Evolutionary conservation across 108 stramenopile species (phyloP).

Genomic region (Heterococcus sp.): DNA sequence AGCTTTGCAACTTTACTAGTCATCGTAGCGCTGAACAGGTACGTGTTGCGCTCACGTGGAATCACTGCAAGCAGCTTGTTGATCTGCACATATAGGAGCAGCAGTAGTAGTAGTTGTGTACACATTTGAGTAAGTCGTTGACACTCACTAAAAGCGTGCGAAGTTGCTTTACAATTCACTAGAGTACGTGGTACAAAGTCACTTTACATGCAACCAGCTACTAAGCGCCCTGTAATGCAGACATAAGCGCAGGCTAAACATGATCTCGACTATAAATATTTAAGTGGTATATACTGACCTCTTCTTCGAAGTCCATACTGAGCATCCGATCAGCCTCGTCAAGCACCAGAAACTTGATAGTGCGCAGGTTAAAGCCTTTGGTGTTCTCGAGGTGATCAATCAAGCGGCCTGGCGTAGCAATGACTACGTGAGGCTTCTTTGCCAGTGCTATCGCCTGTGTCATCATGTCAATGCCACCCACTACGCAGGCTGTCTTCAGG

Average conservation of each 20-base stretch:
- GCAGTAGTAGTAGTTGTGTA: too few species aligned
- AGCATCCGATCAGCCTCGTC: conserved; percentile 99
- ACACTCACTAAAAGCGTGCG: too few species aligned
- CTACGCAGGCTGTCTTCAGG: conserved; percentile 83
- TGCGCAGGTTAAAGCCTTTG: conserved; percentile 88
- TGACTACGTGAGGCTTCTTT: conserved; percentile 90
- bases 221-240: too few species aligned
- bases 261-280: neutral
- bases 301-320: conserved; percentile 57
- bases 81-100: conserved; percentile 62
- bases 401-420: conserved; percentile 94
- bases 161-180: too few species aligned
- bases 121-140: too few species aligned
- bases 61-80: conserved; percentile 84
- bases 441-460: conserved; percentile 91
- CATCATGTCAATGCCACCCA: conserved; percentile 91
- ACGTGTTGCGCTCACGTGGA: conserved; percentile 77
- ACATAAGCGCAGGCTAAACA: neutral
- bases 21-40: conserved; percentile 98
- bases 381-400: conserved; percentile 97
- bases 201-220: too few species aligned
- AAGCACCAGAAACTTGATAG: conserved; percentile 83
- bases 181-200: too few species aligned
- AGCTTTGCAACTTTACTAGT: conserved; percentile 95
- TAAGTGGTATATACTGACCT: neutral